A percentile compares a stretch with the other conserved stretches of the same genome.
Conservation (phyloP, 495 filamentous ascomycete species). For the Rhypophila decipiens region DNA sequence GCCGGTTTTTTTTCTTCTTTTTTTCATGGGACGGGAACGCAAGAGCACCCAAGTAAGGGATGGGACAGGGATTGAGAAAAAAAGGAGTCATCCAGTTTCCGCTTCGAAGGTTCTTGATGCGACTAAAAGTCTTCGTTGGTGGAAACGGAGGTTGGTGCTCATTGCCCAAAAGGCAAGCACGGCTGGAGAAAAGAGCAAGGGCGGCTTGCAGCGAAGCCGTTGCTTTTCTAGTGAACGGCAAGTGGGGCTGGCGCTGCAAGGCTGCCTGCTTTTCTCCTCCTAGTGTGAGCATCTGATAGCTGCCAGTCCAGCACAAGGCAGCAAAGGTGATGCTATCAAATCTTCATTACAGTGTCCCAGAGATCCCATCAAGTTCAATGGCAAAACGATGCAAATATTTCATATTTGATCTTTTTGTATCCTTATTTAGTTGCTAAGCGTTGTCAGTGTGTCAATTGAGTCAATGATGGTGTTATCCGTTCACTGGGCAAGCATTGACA, state of each 20-base stretch:
- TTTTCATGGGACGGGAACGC: neutral
- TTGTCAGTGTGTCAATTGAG: constrained; percentile 10
- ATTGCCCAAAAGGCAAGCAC: constrained; percentile 1
- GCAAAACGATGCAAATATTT: neutral
- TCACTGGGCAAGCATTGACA: constrained; percentile 11
- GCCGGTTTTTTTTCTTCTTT: neutral
- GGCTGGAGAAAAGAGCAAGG: constrained; percentile 4
- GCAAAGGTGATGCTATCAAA: too few relatives aligned
- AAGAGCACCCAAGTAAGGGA: neutral
- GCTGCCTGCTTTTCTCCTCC: constrained; percentile 15
- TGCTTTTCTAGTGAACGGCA: constrained; percentile 1
- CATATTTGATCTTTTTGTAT: neutral
- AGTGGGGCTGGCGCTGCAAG: constrained; percentile 18
- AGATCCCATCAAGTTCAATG: too few relatives aligned
- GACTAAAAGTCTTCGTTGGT: too few relatives aligned
- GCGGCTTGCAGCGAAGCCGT: constrained; percentile 2
- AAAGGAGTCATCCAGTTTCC: constrained; percentile 18
- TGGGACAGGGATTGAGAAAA: neutral
- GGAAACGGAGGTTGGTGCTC: constrained; percentile 9
- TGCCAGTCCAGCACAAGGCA: constrained; percentile 10
- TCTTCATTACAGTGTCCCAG: too few relatives aligned
- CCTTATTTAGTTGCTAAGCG: neutral
- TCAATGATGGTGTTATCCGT: neutral
- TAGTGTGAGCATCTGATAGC: constrained; percentile 16
- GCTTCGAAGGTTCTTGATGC: too few relatives aligned